Percentiles rank a stretch among this genome's conserved stretches.
These are phyloP conservation scores for Backusella tuberculispora DNA, from an alignment of 192 early-diverging fungal species.

Conservation along the genomic window DNA sequence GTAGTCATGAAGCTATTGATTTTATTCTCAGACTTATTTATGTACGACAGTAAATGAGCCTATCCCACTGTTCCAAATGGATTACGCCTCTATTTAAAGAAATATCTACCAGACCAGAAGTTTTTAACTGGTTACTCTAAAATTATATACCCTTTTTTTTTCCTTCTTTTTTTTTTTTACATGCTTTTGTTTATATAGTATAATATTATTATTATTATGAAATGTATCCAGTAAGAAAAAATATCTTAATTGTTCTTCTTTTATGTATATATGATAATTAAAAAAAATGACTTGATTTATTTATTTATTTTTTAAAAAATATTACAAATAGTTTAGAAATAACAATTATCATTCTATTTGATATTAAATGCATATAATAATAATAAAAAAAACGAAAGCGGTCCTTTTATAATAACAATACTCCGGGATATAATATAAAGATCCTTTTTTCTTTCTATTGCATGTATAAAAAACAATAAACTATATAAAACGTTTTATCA, in stretches of 20 bases:
- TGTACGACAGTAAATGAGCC: slow-evolving; percentile 10
- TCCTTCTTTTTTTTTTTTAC: not conserved
- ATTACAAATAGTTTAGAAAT: no score
- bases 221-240: not conserved
- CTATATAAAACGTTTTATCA: not conserved
- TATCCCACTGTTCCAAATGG: not conserved
- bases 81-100: not conserved
- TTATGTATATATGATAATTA: not conserved
- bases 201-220: no score
- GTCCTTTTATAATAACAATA: no score
- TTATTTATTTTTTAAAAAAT: not conserved
- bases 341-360: not conserved
- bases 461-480: not conserved
- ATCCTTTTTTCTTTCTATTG: not conserved
- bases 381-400: no score
- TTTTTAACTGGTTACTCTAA: slow-evolving; percentile 3
- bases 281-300: not conserved
- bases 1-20: not conserved
- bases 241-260: not conserved
- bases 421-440: not conserved
- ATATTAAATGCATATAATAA: slow-evolving; percentile 9
- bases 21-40: slow-evolving; percentile 11
- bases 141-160: slow-evolving; percentile 1
- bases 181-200: not conserved
- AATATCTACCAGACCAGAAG: slow-evolving; percentile 1